These are phyloP conservation scores for Xylariaceae sp. DNA, from an alignment of 2,329 filamentous ascomycete genomes.

Conservation along the genomic window DNA sequence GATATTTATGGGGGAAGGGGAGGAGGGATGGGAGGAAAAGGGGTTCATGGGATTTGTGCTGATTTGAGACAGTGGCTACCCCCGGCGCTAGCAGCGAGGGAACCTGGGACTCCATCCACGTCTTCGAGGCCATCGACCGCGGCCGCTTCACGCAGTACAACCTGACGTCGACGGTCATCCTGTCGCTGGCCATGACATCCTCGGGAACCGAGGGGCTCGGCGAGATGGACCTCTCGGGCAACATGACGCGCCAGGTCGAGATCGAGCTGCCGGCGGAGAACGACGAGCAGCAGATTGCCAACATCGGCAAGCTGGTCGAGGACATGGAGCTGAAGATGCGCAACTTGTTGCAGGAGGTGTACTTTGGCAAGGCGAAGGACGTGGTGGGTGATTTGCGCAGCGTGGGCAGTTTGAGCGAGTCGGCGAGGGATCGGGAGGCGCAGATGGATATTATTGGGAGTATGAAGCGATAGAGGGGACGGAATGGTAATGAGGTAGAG, in stretches of 20 bases:
- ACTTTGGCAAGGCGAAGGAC: constrained; percentile 99
- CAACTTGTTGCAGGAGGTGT: constrained; percentile 95
- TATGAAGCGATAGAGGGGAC: constrained; percentile 30
- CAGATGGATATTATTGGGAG: constrained; percentile 82
- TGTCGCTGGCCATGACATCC: constrained; percentile 67
- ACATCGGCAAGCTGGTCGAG: constrained; percentile 89
- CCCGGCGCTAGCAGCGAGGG: constrained; percentile 64
- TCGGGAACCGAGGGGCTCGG: constrained; percentile 52
- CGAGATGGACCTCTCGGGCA: constrained; percentile 86
- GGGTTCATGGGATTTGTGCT: neutral
- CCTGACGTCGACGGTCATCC: constrained; percentile 92
- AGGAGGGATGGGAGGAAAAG: too few relatives aligned
- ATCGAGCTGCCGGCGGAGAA: constrained; percentile 83
- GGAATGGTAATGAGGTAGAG: neutral
- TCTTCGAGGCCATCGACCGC: constrained; percentile 93
- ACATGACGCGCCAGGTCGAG: constrained; percentile 97
- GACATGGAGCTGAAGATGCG: constrained; percentile 99
- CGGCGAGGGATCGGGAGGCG: constrained; percentile 73
- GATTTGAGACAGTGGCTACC: constrained; percentile 50
- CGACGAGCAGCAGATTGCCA: constrained; percentile 90
- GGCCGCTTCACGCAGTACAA: constrained; percentile 94
- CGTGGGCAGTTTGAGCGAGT: constrained; percentile 76
- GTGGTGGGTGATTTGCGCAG: constrained; percentile 93
- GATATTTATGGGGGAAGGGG: too few relatives aligned
- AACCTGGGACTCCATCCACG: constrained; percentile 97